Percentiles rank a stretch among this genome's conserved stretches.
Conservation (phyloP, 148 eudicot genomes). For the Hydrangea macrophylla region DNA sequence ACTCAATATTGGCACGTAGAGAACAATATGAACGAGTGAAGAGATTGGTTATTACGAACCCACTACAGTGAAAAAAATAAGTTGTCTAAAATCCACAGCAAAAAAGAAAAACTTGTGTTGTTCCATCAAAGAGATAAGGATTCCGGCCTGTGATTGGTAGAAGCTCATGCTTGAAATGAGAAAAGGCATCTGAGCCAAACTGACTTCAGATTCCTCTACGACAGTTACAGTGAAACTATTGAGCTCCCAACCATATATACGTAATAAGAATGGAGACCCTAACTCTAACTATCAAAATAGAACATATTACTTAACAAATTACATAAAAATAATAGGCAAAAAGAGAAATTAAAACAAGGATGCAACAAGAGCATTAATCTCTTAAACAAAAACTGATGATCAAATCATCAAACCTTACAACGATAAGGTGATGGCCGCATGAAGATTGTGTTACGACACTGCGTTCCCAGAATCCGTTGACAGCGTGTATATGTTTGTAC, state of each 20-base stretch:
- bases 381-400: neutral
- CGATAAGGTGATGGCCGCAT: neutral
- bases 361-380: neutral
- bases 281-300: neutral
- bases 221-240: constrained; percentile 11
- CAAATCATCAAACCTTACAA: neutral
- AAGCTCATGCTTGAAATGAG: constrained; percentile 87
- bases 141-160: constrained; percentile 86
- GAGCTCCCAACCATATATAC: neutral
- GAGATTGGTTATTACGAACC: constrained; percentile 49
- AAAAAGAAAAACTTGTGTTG: constrained; percentile 75
- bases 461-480: too few species aligned
- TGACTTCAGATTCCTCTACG: constrained; percentile 61
- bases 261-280: neutral
- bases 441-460: constrained; percentile 5
- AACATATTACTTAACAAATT: neutral
- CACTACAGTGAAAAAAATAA: constrained; percentile 56
- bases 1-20: neutral
- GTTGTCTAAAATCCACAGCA: neutral
- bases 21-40: neutral
- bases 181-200: constrained; percentile 59
- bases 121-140: constrained; percentile 92
- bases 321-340: too few species aligned
- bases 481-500: too few species aligned
- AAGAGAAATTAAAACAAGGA: neutral